Evolutionary conservation across 1,139 yeast genomes (phyloP).

Genomic region (Yamadazyma spencermartinsiae): DNA sequence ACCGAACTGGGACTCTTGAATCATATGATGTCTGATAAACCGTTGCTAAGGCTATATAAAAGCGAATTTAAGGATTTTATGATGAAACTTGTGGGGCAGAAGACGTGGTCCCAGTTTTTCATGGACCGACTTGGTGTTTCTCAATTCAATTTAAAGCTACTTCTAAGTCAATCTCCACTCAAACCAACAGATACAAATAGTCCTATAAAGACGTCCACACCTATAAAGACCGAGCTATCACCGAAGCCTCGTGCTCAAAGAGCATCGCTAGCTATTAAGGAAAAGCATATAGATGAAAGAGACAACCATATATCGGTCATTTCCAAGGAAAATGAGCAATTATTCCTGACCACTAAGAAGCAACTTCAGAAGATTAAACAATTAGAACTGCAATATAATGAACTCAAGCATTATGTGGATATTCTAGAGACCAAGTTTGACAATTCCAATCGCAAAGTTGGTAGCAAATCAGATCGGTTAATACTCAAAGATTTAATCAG

Average conservation of each 20-base stretch:
- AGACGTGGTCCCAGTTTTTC: slow-evolving; percentile 26
- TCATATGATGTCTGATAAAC: slow-evolving; percentile 28
- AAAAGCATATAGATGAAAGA: slow-evolving; percentile 18
- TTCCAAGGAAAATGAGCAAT: slow-evolving; percentile 14
- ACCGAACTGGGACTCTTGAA: slow-evolving; percentile 28
- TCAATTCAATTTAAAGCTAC: slow-evolving; percentile 10
- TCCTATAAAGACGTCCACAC: slow-evolving; percentile 4
- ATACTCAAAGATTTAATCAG: slow-evolving; percentile 13
- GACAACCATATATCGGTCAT: slow-evolving; percentile 14
- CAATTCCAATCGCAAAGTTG: slow-evolving; percentile 2
- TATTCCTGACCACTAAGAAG: slow-evolving; percentile 10
- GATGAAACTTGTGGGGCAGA: slow-evolving; percentile 26
- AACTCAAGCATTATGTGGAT: slow-evolving; percentile 21
- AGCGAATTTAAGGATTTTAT: slow-evolving; percentile 31
- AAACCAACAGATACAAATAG: neutral
- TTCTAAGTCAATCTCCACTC: slow-evolving; percentile 2
- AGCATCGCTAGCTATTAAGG: too few species aligned
- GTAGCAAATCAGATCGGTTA: slow-evolving; percentile 8
- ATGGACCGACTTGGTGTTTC: slow-evolving; percentile 25
- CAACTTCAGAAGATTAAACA: slow-evolving; percentile 16
- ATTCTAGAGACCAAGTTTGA: slow-evolving; percentile 21
- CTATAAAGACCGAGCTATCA: neutral
- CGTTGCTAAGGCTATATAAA: slow-evolving; percentile 28
- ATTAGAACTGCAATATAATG: slow-evolving; percentile 21
- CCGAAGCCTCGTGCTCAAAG: neutral